Evolutionary conservation across 345 rosid genomes (phyloP), one percentile per base, ranked within the genome.

Genomic region (Combretum micranthum): DNA sequence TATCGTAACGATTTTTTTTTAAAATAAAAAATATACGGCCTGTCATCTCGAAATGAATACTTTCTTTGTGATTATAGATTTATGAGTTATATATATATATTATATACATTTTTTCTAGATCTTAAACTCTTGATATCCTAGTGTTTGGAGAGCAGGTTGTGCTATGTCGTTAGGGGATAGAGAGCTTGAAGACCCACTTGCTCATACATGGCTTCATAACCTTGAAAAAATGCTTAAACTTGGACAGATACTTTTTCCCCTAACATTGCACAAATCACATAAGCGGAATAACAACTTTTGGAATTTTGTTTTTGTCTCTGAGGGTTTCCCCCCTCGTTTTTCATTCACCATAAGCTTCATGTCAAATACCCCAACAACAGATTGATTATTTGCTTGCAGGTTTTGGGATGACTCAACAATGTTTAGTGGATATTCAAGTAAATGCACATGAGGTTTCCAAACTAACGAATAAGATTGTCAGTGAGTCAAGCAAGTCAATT

Each of bases 211-310:
- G 68, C 67, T 54, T 62, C 70, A 63, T 61, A 73, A 44, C 69
- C 68, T 58, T 71, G n/a, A n/a, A 59, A 59, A 59, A 67, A 44
- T 64, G 61, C 55, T 70, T 73, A 55, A 55, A 47, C 62, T 68
- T 77, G 22, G 78, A 67, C 18, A 70, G 52, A 48, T 73, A 71
- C 56, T 70, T 77, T 63, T 67, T 67, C 47, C 81, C 81, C 64
- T 67, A 63, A 67, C 69, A 56, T 73, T 73, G 69, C 75, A 73
- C 50, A 73, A 20, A 42, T 62, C 69, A 20, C 81, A 73, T 16
- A 69, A 76, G n/a, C 13, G 70, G 72, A 63, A 52, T 60, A 15
- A 64, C 69, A 13, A 55, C 68, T 65, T 71, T 71, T 15, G 66
- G 65, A n/a, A n/a, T n/a, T n/a, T n/a, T n/a, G n/a, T n/a, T n/a